Conservation (phyloP, 345 rosid species). For the Arabidopsis thaliana region TAIR10.1 NC_003070.9:1506001-1506500, state of each 20-base stretch:
- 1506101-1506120: conserved; percentile 64
- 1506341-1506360: conserved; percentile 93
- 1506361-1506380: conserved; percentile 92
- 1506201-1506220: conserved; percentile 75
- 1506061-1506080: neutral
- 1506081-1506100: conserved; percentile 14
- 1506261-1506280: conserved; percentile 70
- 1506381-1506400: conserved; percentile 75
- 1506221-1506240: conserved; percentile 78
- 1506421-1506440: conserved; percentile 71
- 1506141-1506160: conserved; percentile 84
- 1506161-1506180: conserved; percentile 97
- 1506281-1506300: conserved; percentile 70
- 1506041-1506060: neutral
- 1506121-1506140: conserved; percentile 81
- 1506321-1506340: conserved; percentile 56
- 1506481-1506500: conserved; percentile 60
- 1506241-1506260: conserved; percentile 65
- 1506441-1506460: conserved; percentile 78
- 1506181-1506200: conserved; percentile 68
- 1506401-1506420: conserved; percentile 81
- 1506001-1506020: neutral
- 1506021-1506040: conserved; percentile 8
- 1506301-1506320: conserved; percentile 89
- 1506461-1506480: conserved; percentile 56